Evolutionary conservation across 768 basidiomycete species (phyloP), one percentile per base, ranked within the genome.

Genomic region (Termitomyces sp.): DNA sequence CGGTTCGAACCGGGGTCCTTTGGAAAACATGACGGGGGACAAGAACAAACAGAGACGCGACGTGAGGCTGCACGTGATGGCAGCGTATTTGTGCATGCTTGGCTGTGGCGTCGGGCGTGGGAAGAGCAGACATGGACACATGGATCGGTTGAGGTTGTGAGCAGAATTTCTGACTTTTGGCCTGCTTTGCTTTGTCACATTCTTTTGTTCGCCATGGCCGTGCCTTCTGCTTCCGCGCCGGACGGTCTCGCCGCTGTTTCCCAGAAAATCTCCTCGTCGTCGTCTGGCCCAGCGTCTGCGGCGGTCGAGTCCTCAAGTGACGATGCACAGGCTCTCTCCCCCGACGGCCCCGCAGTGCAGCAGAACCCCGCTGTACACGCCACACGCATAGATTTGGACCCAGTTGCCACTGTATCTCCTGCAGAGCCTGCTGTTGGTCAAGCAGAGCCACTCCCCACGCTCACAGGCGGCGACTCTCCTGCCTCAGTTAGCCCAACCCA

Each of bases 1-100:
- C 30, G 70, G 71, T 13, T 72, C 67, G 64, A 82, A 82, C 22
- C 82, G 70, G 5, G 79, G 67, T 2, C 79, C 81, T 64, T 72
- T 79, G 38, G 77, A 70, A 59, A 84, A 84, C 72, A 78, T 79
- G 57, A 57, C 6, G 44, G 32, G 26, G 56, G 60, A 59, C 49
- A n/a, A 1, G 24, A 20, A 58, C 56, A 61, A 60, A 60, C 53
- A 62, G 22, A 24, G 58, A 58, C 60, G 58, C 60, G 60, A 63
- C 63, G 58, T 56, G 57, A 59, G 48, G 8, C 20, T 5, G 18
- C 63, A 64, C 59, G 63, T 64, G 63, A 56, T 24, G 38, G 56
- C 14, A 2, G 14, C 14, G 13, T 62, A 40, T 59, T 62, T 62
- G 52, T 6, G 11, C 36, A 10, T 59, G 56, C 40, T 62, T 62